Base-by-base conservation (phyloP, 768 basidiomycete species). In the Sutorius australiensis region DNA sequence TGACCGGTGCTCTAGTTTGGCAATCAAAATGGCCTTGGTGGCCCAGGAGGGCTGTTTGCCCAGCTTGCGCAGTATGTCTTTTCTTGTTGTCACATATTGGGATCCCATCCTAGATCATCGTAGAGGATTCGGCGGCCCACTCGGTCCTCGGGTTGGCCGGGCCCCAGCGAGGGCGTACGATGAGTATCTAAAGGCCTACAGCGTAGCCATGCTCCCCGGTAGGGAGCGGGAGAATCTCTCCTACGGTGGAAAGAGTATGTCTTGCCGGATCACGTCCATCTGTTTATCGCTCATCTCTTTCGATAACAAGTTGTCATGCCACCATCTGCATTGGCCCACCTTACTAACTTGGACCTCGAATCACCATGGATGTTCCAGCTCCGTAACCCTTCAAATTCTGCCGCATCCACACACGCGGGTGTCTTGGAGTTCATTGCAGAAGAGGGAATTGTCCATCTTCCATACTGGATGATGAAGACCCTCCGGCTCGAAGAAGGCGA, bases 381-480 rank as follows among this genome's bases (percentile, higher is more conserved):
- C 47, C 87, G 91, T 45, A 98, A 98, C 71, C 95, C 97, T 1
- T 46, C 73, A 62, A 95, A 88, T 73, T 78, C 80, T 47, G 90
- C 83, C 32, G 89, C 81, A 49, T 94, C 82, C 19, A 98, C 97
- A 1, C 92, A 99, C 67, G 91, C 90, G 1, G 97, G 97, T 76
- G 97, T 99, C 27, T 81, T 99, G 28, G 97, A 99, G 67, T 99
- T 99, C 72, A 98, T 98, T 59, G 95, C 97, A 3, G 88, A 97
- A 51, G 95, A 98, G 70, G 97, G 97, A 12, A 79, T 89, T 13
- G 95, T 95, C 3, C 89, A 98, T 75, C 77, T 99, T 14, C 97
- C 97, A 0, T 89, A 93, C 61, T 99, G 97, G 97, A 95, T 99
- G 91, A 99, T 99, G 95, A 94, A 89, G 75, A 94, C 92, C 5